Evolutionary conservation across 2,329 filamentous ascomycete species (phyloP).

Genomic region (Aspergillus pseudotamarii): DNA sequence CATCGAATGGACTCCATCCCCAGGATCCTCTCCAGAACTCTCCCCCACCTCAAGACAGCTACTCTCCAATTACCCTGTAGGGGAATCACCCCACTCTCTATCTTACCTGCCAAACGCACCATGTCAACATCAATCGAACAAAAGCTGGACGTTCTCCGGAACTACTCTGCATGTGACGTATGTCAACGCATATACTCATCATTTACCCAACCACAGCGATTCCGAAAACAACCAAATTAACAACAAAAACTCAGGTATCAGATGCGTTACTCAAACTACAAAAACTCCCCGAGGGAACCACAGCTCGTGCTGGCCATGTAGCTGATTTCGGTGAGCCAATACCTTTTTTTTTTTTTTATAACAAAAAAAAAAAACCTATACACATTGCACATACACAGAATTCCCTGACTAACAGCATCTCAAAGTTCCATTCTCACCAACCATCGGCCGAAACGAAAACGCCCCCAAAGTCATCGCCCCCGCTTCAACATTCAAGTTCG

Average conservation of each 20-base stretch:
- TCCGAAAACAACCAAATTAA: neutral
- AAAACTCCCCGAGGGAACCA: conserved; percentile 38
- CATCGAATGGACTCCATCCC: conserved; percentile 12
- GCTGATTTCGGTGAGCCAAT: conserved; percentile 58
- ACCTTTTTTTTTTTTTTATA: neutral
- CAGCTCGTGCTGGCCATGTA: conserved; percentile 67
- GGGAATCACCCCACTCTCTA: neutral
- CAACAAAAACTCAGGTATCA: conserved; percentile 55
- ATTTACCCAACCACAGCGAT: neutral
- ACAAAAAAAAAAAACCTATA: neutral
- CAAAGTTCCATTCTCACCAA: conserved; percentile 40
- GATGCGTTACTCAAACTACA: conserved; percentile 73
- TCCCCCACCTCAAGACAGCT: conserved; percentile 2
- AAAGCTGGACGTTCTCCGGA: conserved; percentile 35
- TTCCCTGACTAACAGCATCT: neutral
- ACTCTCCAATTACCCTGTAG: neutral
- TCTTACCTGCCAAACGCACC: conserved; percentile 16
- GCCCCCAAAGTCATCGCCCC: conserved; percentile 44
- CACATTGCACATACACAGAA: neutral
- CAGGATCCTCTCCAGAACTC: neutral
- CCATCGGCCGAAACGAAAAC: conserved; percentile 29
- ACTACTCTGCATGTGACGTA: conserved; percentile 50
- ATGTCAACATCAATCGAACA: conserved; percentile 38
- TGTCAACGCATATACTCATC: conserved; percentile 5
- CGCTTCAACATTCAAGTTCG: conserved; percentile 56